Evolutionary conservation across 345 rosid species (phyloP), one percentile per base, ranked within the genome.

Genomic region (Reutealis trisperma): DNA sequence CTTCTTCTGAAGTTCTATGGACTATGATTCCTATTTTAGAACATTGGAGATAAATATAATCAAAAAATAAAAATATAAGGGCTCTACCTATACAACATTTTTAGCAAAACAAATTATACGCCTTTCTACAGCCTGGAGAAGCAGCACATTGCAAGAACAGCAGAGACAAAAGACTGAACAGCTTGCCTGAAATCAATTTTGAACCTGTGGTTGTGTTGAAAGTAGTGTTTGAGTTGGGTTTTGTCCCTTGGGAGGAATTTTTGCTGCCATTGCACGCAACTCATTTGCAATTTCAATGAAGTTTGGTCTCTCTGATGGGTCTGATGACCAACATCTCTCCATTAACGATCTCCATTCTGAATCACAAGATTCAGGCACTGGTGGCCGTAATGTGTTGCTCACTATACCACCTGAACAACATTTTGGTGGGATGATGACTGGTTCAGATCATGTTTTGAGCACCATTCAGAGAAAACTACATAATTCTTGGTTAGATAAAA

Each of bases 241-340:
- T 47, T 85, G 92, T 58, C 88, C 88, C 73, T 81, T 92, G 13
- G 86, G 47, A 71, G 90, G 88, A 74, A 76, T 73, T 80, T 84
- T 88, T 1, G 85, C 59, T 15, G 89, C 82, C 85, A 90, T 83
- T 59, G 88, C 78, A 3, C 93, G 85, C n/a, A 91, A 78, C 49
- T 80, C 88, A 0, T 79, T 77, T 14, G 84, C 95, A 14, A 91
- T 81, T 61, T 79, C 87, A 0, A 90, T 88, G 87, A 89, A 91
- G 81, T 65, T 88, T 0, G 93, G 95, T 67, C 95, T 89, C 73
- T 88, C 93, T 18, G 86, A 67, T 58, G 89, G 91, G 61, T 91
- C 95, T 7, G 95, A 30, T 37, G 91, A 84, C 93, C 95, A 89
- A 82, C 95, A 91, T 65, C 93, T 85, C 79, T 91, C 95, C 91